Base-by-base conservation (phyloP, 345 rosid genomes). In the Bruguiera sexangula region DNA sequence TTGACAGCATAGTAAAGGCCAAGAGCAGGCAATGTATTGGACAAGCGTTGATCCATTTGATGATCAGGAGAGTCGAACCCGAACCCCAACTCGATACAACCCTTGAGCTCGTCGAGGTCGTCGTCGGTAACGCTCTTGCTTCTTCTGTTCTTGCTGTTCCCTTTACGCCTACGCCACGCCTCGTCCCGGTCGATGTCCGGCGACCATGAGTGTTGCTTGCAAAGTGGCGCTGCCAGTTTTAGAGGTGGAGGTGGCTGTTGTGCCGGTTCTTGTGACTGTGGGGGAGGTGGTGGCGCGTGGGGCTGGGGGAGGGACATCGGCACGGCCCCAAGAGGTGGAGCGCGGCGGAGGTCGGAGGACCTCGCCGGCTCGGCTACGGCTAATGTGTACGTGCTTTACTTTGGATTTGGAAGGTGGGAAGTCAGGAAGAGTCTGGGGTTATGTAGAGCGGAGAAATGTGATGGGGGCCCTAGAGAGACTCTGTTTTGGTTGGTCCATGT, bases 101-200 rank as follows among this genome's bases (percentile, higher is more conserved):
- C 98, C 76, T 91, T 94, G 56, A 94, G 98, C 72, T 94, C 97
- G 69, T 89, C 97, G 21, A 94, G 83, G 64, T 94, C 98, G 29
- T 91, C 98, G 34, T 89, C 97, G 0, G 96, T 91, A 39, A 91
- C 87, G 86, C 96, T 94, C 81, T 87, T 94, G 68, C 87, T 87
- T 4, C 85, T 78, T 71, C 75, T 73, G 53, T 74, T 82, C 75
- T 74, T 80, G 61, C 73, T 65, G 66, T 63, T 81, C 3, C 87
- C 89, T 34, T 86, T 91, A 65, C 96, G 86, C 70, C 85, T 75
- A 13, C 78, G 83, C 98, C 98, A 94, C 15, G 88, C 96, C 83
- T 91, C 96, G 4, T 94, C 92, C 32, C 98, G 80, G 79, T 73
- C 74, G 4, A 86, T 78, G 76, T 91, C 98, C 13, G 98, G 97